A percentile compares a stretch with the other conserved stretches of the same genome.
Evolutionary conservation across 2,329 filamentous ascomycete species (phyloP).

Genomic region (Aspergillus flavus): DNA sequence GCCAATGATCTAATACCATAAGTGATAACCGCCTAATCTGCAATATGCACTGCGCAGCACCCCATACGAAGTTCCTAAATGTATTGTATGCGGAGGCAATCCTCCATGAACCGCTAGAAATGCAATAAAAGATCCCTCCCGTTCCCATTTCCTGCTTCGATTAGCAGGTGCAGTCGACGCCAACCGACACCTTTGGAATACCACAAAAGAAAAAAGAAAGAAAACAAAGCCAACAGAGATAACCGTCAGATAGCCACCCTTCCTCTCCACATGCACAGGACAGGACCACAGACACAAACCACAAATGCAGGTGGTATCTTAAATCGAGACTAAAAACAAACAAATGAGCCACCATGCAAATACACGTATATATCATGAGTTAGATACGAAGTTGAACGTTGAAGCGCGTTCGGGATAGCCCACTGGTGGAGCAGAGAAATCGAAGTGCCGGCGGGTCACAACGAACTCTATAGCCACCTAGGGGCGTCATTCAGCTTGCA

Average conservation of each 20-base stretch:
- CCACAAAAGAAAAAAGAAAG: slow-evolving; percentile 5
- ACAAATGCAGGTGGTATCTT: slow-evolving; percentile 15
- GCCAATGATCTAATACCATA: background rate
- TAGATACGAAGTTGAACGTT: background rate
- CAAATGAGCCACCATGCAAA: slow-evolving; percentile 12
- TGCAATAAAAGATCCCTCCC: slow-evolving; percentile 25
- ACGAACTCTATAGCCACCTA: background rate
- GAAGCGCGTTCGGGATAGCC: background rate
- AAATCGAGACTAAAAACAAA: slow-evolving; percentile 8
- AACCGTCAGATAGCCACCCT: slow-evolving; percentile 17
- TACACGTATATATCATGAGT: background rate
- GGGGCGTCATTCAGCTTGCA: background rate
- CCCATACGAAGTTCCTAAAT: slow-evolving; percentile 9
- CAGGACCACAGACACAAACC: slow-evolving; percentile 6
- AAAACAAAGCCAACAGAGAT: slow-evolving; percentile 4
- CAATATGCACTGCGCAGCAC: background rate
- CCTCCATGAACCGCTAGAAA: slow-evolving; percentile 23
- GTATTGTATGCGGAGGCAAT: slow-evolving; percentile 13
- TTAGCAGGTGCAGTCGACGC: slow-evolving; percentile 14
- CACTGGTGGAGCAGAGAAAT: background rate
- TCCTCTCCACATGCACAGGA: slow-evolving; percentile 9
- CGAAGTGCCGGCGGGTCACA: background rate
- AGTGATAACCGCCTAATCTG: background rate
- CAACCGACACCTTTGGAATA: slow-evolving; percentile 11
- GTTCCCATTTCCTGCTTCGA: slow-evolving; percentile 10